Conservation (phyloP, 192 early-diverging fungal genomes). For the Polychytrium aggregatum region DNA sequence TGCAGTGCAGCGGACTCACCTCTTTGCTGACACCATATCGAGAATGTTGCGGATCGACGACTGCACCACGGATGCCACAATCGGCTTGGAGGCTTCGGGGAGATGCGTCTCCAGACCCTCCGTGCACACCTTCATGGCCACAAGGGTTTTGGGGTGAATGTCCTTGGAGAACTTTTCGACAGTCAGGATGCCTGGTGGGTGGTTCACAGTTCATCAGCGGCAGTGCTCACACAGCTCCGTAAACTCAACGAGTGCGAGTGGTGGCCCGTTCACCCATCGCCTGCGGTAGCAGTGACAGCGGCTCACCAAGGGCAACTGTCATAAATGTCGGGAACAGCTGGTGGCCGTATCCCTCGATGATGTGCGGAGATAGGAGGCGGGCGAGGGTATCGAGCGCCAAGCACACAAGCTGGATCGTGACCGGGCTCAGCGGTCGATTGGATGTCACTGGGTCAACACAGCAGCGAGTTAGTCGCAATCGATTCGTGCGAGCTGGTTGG, state of each 20-base stretch:
- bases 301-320: slow-evolving; percentile 13
- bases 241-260: not conserved
- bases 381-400: slow-evolving; percentile 14
- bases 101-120: slow-evolving; percentile 11
- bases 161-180: slow-evolving; percentile 23
- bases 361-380: slow-evolving; percentile 5
- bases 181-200: slow-evolving; percentile 12
- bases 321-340: slow-evolving; percentile 14
- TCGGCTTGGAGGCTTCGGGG: too few relatives aligned
- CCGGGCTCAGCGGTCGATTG: slow-evolving; percentile 8
- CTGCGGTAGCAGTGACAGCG: not conserved
- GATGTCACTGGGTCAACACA: slow-evolving; percentile 14
- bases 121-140: slow-evolving; percentile 6
- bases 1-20: not conserved
- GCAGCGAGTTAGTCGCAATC: too few relatives aligned
- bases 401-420: slow-evolving; percentile 7
- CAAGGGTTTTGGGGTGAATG: slow-evolving; percentile 16
- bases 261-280: not conserved
- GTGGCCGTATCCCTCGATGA: slow-evolving; percentile 5
- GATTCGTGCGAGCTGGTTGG: too few relatives aligned
- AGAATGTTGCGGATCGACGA: not conserved
- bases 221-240: too few relatives aligned
- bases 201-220: too few relatives aligned
- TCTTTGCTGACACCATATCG: not conserved
- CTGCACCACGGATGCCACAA: too few relatives aligned